Conservation (phyloP, 495 filamentous ascomycete species). For the Trichoderma gamsii region DNA sequence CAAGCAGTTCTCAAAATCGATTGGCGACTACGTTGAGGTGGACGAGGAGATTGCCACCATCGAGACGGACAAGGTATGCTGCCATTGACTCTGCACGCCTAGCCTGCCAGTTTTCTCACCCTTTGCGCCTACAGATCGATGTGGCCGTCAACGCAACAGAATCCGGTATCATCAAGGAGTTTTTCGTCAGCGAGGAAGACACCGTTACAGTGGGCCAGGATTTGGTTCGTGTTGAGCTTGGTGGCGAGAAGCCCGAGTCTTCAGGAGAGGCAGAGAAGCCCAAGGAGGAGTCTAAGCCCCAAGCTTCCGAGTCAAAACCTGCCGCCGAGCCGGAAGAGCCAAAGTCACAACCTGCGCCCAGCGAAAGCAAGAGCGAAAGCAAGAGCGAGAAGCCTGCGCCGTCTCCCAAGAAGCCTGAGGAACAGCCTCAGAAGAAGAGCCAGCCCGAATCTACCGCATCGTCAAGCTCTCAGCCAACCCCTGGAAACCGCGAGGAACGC, state of each 20-base stretch:
- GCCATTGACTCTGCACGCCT: neutral
- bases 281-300: conserved; percentile 54
- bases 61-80: conserved; percentile 94
- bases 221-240: conserved; percentile 74
- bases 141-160: conserved; percentile 92
- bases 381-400: conserved; percentile 21
- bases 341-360: conserved; percentile 27
- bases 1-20: conserved; percentile 91
- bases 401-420: conserved; percentile 24
- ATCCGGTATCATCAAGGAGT: conserved; percentile 84
- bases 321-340: conserved; percentile 46
- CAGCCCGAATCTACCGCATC: conserved; percentile 34
- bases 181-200: conserved; percentile 89
- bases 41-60: conserved; percentile 99
- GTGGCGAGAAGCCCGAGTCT: conserved; percentile 52
- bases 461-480: conserved; percentile 26
- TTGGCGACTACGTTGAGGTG: conserved; percentile 90
- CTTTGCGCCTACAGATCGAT: conserved; percentile 62
- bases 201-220: conserved; percentile 94
- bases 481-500: conserved; percentile 79
- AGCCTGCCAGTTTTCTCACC: neutral
- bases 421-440: conserved; percentile 37
- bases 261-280: conserved; percentile 48
- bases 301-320: conserved; percentile 48
- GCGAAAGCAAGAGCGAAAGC: conserved; percentile 26